These are phyloP conservation scores for Ceratocystis colombiana DNA, from an alignment of 2,329 filamentous ascomycete species.

Conservation along the genomic window DNA sequence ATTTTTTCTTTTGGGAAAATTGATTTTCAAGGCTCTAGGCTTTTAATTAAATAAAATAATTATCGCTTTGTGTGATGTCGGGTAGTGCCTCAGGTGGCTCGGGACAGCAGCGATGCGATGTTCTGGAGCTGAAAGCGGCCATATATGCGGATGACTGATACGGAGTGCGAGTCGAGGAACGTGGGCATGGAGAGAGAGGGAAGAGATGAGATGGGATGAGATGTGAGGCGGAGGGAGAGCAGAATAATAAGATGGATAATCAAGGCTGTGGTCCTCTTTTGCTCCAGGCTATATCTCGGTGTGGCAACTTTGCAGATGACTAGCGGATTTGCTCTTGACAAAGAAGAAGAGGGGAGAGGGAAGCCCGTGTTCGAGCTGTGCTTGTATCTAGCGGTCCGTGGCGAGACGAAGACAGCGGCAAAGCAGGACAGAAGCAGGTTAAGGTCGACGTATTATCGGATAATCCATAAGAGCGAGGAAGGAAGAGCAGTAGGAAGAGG, in stretches of 20 bases:
- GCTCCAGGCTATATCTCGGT: constrained; percentile 12
- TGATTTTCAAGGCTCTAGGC: neutral
- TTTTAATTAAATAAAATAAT: neutral
- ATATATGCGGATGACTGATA: neutral
- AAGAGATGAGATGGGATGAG: neutral
- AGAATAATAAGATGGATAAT: neutral
- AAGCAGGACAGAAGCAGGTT: neutral
- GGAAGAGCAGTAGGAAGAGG: neutral
- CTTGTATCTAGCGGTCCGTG: neutral
- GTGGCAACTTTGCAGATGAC: constrained; percentile 6
- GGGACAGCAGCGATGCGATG: neutral
- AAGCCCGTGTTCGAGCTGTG: no score
- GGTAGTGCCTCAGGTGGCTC: neutral
- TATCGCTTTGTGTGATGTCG: neutral
- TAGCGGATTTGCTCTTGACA: constrained; percentile 2
- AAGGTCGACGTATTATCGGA: constrained; percentile 1
- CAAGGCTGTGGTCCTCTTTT: neutral
- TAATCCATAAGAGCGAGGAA: neutral
- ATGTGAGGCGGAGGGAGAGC: neutral
- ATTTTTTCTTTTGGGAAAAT: no score
- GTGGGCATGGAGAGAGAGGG: neutral
- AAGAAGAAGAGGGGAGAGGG: neutral
- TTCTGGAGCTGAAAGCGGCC: neutral
- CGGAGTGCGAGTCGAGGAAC: neutral
- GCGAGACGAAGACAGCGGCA: neutral